Percentiles rank a stretch among this genome's conserved stretches.
Evolutionary conservation across 1,139 yeast genomes (phyloP).

Genomic region (Hansenula lynferdii): DNA sequence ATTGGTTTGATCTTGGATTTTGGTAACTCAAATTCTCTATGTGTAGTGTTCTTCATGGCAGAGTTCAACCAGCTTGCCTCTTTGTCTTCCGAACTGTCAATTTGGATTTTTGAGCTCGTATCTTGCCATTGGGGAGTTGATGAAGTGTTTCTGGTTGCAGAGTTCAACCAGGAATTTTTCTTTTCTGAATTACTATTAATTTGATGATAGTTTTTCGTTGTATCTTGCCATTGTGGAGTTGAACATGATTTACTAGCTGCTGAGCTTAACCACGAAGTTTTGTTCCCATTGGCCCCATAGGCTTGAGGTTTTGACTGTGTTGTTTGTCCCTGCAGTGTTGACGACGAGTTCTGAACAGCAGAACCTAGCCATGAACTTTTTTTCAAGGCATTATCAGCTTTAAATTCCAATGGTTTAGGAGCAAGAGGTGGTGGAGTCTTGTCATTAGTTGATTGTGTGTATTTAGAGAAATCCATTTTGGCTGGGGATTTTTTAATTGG

Average conservation of each 20-base stretch:
- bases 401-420: neutral
- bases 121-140: constrained; percentile 4
- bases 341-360: constrained; percentile 4
- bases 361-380: constrained; percentile 2
- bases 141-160: constrained; percentile 5
- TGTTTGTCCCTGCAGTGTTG: constrained; percentile 3
- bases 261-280: constrained; percentile 1
- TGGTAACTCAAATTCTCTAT: constrained; percentile 7
- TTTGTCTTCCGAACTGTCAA: constrained; percentile 2
- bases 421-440: neutral
- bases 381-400: neutral
- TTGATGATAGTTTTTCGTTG: neutral
- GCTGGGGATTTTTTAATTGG: constrained; percentile 14
- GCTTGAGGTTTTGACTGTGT: neutral
- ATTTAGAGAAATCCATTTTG: constrained; percentile 9
- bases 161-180: constrained; percentile 10
- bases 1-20: constrained; percentile 21
- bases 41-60: constrained; percentile 13
- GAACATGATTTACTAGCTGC: constrained; percentile 4
- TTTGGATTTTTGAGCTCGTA: constrained; percentile 3
- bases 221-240: constrained; percentile 3
- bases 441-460: neutral
- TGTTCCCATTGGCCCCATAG: neutral
- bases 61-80: constrained; percentile 18
- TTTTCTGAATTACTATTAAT: neutral